Evolutionary conservation across 371 early-diverging fungal genomes (phyloP), one percentile per base, ranked within the genome.

Genomic region (Blakeslea trispora): DNA sequence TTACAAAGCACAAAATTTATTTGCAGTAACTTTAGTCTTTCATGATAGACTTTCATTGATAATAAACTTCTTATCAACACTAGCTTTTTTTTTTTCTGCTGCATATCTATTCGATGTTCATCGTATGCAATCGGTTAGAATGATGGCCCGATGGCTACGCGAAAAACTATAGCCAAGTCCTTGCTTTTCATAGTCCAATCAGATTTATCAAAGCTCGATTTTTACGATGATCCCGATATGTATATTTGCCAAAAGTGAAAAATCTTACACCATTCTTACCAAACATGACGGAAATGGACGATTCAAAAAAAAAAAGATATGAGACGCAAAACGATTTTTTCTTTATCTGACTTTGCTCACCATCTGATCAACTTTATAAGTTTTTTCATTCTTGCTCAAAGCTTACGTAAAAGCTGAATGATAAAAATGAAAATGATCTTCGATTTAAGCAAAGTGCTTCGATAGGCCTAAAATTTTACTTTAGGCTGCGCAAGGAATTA

Each of bases 171-270:
- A 19, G 17, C 17, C 13, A 32, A 35, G 34, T n/a, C 15, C 14
- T 21, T 49, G 17, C 3, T 49, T 17, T 1, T 35, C 18, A 34
- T 17, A 49, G 34, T 31, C 49, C 49, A 49, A 49, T 50, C 40
- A 50, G 50, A 50, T 50, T 37, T 23, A 37, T 22, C 39, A 50
- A 50, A 50, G 35, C 9, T 21, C 37, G 32, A 32, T 19, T 23
- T 50, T 37, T 19, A 40, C 50, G 35, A 19, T 35, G 50, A 50
- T 50, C 50, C 50, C 50, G 50, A 50, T 50, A 50, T 21, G 34
- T 40, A 28, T 28, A 28, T 28, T 28, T 28, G 28, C 28, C 28
- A 28, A 28, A 28, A 28, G 28, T 28, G 28, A 40, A 40, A 35
- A 40, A 49, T 2, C 21, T 50, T 50, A 40, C 41, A 50, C 41